These are phyloP conservation scores for Echium plantagineum DNA, from an alignment of 257 asterid genomes.

Conservation along the genomic window DNA sequence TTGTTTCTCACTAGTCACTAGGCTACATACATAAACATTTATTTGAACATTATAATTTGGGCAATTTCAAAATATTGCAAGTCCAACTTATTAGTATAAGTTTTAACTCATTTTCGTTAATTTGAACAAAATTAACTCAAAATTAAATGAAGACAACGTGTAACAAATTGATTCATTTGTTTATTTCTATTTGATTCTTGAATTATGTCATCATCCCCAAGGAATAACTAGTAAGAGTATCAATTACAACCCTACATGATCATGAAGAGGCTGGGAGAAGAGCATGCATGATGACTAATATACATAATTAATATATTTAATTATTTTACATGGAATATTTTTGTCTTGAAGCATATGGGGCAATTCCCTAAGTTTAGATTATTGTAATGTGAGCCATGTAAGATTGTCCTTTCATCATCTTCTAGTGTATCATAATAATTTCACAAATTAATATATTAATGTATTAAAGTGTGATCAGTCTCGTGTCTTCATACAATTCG, in stretches of 20 bases:
- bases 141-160: no score
- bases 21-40: no score
- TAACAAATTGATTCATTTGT: neutral
- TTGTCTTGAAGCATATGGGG: slow-evolving; percentile 38
- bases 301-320: neutral
- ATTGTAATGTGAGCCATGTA: slow-evolving; percentile 30
- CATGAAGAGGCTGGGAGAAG: neutral
- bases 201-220: slow-evolving; percentile 12
- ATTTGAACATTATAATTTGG: no score
- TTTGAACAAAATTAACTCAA: no score
- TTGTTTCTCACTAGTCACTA: no score
- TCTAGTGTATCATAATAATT: neutral
- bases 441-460: no score
- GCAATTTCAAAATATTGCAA: no score
- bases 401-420: slow-evolving; percentile 14
- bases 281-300: neutral
- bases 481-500: no score
- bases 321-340: neutral
- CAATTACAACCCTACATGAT: slow-evolving; percentile 11
- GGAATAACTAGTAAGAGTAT: slow-evolving; percentile 16
- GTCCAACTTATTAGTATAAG: no score
- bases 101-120: no score
- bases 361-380: slow-evolving; percentile 38
- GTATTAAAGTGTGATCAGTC: no score
- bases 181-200: slow-evolving; percentile 11